These are phyloP conservation scores for Ustilago sp. DNA, from an alignment of 1,284 basidiomycete species.

Conservation along the genomic window DNA sequence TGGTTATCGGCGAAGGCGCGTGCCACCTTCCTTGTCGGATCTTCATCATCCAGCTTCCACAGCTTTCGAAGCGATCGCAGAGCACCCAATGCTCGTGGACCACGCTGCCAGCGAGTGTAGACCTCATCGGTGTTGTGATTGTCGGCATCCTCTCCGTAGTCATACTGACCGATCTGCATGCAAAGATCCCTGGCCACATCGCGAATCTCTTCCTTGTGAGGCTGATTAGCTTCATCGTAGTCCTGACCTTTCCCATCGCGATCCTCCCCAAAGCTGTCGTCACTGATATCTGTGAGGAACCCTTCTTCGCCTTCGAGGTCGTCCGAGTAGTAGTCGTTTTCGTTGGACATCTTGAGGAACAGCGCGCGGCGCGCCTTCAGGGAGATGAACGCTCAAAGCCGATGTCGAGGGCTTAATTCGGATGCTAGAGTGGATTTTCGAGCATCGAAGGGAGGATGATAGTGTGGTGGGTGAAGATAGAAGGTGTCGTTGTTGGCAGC, in stretches of 20 bases:
- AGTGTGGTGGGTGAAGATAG: background rate
- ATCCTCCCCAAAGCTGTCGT: constrained; percentile 31
- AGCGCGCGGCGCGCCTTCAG: background rate
- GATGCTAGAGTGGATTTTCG: background rate
- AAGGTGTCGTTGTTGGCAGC: background rate
- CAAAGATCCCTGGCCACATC: constrained; percentile 60
- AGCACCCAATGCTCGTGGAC: constrained; percentile 56
- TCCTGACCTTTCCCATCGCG: constrained; percentile 8
- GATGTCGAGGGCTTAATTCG: background rate
- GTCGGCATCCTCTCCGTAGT: constrained; percentile 49
- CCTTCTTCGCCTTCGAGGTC: constrained; percentile 55
- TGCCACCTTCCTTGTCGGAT: constrained; percentile 62
- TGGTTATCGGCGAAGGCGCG: constrained; percentile 64
- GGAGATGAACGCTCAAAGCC: background rate
- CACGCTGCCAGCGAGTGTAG: constrained; percentile 64
- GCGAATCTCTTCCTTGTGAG: constrained; percentile 53
- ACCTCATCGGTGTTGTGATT: constrained; percentile 18
- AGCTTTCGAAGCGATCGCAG: constrained; percentile 65
- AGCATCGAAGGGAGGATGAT: background rate
- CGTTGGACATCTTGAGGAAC: constrained; percentile 28
- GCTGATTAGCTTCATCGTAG: constrained; percentile 35
- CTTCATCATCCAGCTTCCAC: constrained; percentile 66
- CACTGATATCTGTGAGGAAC: constrained; percentile 39
- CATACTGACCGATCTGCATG: constrained; percentile 65
- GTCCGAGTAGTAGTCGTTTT: constrained; percentile 53